Percentiles rank a stretch among this genome's conserved stretches.
Evolutionary conservation across 805 yeast species (phyloP).

Genomic region (Phaffomyces opuntiae): DNA sequence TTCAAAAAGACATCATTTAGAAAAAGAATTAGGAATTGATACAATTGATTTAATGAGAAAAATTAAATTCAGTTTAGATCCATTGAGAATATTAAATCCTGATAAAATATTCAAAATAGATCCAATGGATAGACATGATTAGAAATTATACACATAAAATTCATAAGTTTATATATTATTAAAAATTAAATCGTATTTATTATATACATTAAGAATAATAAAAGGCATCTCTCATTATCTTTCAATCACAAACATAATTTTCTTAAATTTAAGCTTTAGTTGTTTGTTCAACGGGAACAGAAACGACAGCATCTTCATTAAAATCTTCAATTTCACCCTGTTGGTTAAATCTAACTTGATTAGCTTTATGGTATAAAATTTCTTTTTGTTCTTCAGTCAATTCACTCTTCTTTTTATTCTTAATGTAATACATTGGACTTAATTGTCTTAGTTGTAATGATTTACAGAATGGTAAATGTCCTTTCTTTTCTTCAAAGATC

Average conservation of each 20-base stretch:
- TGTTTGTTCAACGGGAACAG: not conserved
- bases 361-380: constrained; percentile 41
- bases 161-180: too few species aligned
- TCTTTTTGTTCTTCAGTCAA: constrained; percentile 45
- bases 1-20: constrained; percentile 58
- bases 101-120: constrained; percentile 71
- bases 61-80: constrained; percentile 66
- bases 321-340: constrained; percentile 24
- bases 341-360: constrained; percentile 28
- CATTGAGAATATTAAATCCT: constrained; percentile 65
- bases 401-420: constrained; percentile 57
- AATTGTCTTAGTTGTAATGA: constrained; percentile 39
- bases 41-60: constrained; percentile 68
- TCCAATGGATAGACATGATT: constrained; percentile 26
- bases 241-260: not conserved
- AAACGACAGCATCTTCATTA: not conserved
- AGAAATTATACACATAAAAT: not conserved
- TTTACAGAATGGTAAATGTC: constrained; percentile 70
- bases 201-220: too few species aligned
- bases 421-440: constrained; percentile 70
- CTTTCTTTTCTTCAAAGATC: constrained; percentile 78
- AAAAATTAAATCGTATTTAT: too few species aligned
- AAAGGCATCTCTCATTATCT: too few species aligned
- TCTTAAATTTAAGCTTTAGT: not conserved
- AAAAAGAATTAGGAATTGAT: constrained; percentile 57